These are phyloP conservation scores for Syncephalis fuscata DNA, from an alignment of 371 early-diverging fungal genomes.

Conservation along the genomic window DNA sequence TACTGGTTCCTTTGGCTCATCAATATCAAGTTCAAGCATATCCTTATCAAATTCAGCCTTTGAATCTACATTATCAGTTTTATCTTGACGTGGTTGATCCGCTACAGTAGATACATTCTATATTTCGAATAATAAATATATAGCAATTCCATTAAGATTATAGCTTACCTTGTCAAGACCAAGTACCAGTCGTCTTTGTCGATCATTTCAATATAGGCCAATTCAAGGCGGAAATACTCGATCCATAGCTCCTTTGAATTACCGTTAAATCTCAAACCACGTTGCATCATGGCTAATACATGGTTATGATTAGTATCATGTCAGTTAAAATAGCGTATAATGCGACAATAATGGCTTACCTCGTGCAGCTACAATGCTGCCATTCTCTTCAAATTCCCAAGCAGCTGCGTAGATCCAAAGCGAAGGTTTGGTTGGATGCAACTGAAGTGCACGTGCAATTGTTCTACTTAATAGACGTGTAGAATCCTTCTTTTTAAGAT, in stretches of 20 bases:
- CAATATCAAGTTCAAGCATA: conserved; percentile 21
- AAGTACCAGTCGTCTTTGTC: conserved; percentile 61
- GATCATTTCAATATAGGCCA: conserved; percentile 79
- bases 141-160: too few species aligned
- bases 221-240: conserved; percentile 84
- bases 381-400: conserved; percentile 74
- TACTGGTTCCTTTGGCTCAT: conserved; percentile 9
- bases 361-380: conserved; percentile 65
- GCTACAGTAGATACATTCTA: too few species aligned
- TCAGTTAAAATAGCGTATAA: neutral
- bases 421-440: conserved; percentile 59
- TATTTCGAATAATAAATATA: too few species aligned
- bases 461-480: neutral
- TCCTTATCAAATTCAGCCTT: conserved; percentile 21
- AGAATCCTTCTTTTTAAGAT: conserved; percentile 27
- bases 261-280: conserved; percentile 72
- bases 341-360: conserved; percentile 13
- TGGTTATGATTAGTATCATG: too few species aligned
- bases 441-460: conserved; percentile 54
- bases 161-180: conserved; percentile 34
- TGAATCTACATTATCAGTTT: conserved; percentile 14
- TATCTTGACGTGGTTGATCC: conserved; percentile 11
- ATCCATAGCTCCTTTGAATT: conserved; percentile 58
- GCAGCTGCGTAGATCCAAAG: conserved; percentile 86
- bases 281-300: conserved; percentile 66